phyloP scores from a whole-genome alignment of 306 rosid species.

The Glycine soja region DNA sequence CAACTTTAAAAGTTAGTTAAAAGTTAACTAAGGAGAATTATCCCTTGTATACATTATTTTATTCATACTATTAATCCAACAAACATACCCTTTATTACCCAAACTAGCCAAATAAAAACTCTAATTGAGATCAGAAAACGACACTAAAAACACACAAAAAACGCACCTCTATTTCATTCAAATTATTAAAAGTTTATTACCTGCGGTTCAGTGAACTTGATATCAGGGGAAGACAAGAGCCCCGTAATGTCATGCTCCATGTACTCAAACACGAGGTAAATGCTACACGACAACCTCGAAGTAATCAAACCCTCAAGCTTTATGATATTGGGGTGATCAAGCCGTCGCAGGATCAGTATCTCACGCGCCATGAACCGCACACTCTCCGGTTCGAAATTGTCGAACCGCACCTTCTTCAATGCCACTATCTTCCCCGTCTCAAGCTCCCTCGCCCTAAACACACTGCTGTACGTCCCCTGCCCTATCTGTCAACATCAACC shows the following conservation, averaged over 20 bases:
- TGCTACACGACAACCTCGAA: conserved; percentile 78
- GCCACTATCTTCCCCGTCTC: conserved; percentile 90
- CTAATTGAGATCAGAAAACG: not conserved
- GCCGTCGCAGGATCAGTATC: conserved; percentile 80
- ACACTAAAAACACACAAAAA: not conserved
- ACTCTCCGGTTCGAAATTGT: conserved; percentile 92
- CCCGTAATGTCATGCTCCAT: conserved; percentile 97
- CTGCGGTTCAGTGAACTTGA: conserved; percentile 86
- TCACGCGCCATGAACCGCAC: conserved; percentile 96
- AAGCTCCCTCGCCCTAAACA: conserved; percentile 77
- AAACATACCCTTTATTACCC: not conserved
- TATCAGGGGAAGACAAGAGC: conserved; percentile 75
- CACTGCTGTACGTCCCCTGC: conserved; percentile 94
- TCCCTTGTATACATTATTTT: no score
- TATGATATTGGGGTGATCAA: conserved; percentile 80
- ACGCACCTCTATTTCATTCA: not conserved
- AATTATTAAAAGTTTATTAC: conserved; percentile 36
- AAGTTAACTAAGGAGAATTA: no score
- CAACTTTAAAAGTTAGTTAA: no score
- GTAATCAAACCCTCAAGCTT: conserved; percentile 87
- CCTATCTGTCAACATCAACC: conserved; percentile 65
- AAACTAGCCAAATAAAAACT: not conserved
- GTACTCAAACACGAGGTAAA: conserved; percentile 90
- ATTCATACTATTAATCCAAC: no score
- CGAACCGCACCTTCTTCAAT: conserved; percentile 91